phyloP scores from a whole-genome alignment of 140 eudicot genomes.

The Anethum foeniculum region DNA sequence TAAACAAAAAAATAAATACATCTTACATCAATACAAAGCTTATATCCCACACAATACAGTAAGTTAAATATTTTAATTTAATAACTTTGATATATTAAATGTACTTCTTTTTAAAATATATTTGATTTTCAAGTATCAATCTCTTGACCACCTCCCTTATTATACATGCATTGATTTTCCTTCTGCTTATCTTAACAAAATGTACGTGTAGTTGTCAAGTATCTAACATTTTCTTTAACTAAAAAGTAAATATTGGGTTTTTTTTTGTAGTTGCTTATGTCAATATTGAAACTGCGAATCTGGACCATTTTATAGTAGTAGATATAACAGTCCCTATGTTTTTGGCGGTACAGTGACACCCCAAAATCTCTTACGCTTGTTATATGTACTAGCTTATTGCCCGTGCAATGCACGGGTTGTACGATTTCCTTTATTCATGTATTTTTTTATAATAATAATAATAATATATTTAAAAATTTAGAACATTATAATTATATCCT shows the following conservation, averaged over 20 bases:
- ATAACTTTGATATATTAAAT: background rate
- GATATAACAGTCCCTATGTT: background rate
- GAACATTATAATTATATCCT: no score
- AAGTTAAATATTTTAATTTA: background rate
- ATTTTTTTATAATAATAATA: no score
- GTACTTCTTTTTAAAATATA: background rate
- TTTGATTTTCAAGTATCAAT: background rate
- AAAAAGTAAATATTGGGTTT: background rate
- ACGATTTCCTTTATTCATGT: no score
- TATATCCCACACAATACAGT: background rate
- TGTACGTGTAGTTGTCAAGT: background rate
- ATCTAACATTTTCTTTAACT: background rate
- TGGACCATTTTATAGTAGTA: background rate
- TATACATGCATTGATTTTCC: background rate
- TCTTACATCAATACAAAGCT: background rate
- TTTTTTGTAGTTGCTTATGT: background rate
- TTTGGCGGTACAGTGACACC: background rate
- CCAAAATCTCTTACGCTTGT: background rate
- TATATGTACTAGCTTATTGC: no score
- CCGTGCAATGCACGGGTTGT: no score
- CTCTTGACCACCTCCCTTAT: background rate
- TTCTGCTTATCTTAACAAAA: background rate
- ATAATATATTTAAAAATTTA: no score
- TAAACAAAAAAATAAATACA: background rate
- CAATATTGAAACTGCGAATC: background rate